A percentile compares a stretch with the other conserved stretches of the same genome.
Evolutionary conservation across 1,284 basidiomycete genomes (phyloP).

Genomic region (Malassezia nana): DNA sequence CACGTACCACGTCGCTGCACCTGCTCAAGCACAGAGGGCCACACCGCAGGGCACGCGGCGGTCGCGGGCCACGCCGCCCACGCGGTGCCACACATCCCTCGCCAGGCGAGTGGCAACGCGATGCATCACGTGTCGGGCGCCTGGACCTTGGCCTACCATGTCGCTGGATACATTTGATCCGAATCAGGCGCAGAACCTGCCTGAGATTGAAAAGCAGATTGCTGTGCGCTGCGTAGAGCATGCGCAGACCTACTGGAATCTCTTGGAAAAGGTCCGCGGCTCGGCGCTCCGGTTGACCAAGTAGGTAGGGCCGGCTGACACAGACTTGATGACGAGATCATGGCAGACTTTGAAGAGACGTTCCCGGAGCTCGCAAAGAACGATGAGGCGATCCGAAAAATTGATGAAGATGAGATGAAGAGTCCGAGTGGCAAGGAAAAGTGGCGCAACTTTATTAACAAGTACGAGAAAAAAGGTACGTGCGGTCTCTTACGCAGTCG

Average conservation of each 20-base stretch:
- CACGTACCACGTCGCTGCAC: conserved; percentile 1
- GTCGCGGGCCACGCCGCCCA: conserved; percentile 1
- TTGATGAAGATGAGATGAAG: conserved; percentile 95
- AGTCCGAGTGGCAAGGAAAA: conserved; percentile 74
- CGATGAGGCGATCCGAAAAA: conserved; percentile 53
- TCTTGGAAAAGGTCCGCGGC: conserved; percentile 72
- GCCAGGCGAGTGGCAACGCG: not conserved
- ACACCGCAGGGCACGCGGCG: not conserved
- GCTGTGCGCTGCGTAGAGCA: conserved; percentile 80
- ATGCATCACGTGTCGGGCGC: conserved; percentile 8
- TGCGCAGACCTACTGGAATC: conserved; percentile 85
- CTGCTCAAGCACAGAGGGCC: conserved; percentile 3
- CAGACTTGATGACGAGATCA: conserved; percentile 53
- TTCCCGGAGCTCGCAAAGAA: conserved; percentile 63
- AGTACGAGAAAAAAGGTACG: conserved; percentile 56
- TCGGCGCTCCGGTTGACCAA: conserved; percentile 68
- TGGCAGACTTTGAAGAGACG: conserved; percentile 60
- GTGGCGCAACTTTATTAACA: conserved; percentile 81
- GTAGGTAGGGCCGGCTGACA: conserved; percentile 49
- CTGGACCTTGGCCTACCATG: conserved; percentile 5
- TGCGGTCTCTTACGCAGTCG: conserved; percentile 50
- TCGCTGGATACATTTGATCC: conserved; percentile 31
- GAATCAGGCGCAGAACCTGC: conserved; percentile 62
- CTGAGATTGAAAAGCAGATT: conserved; percentile 90
- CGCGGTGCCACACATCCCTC: conserved; percentile 16